Base-by-base conservation (phyloP, 2,329 filamentous ascomycete species). In the Colletotrichum camelliae region DNA sequence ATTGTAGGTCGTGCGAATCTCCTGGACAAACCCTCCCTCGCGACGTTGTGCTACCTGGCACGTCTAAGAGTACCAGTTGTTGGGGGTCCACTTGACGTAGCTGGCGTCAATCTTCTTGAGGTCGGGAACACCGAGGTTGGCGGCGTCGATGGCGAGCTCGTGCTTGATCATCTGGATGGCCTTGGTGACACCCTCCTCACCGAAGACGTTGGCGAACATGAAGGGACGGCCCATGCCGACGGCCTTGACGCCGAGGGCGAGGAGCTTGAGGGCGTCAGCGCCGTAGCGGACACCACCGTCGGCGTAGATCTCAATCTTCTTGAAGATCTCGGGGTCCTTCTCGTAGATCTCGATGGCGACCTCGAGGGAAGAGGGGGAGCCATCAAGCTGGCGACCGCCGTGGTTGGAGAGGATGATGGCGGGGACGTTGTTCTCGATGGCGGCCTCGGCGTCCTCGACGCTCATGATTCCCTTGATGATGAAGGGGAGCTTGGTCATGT, bases 191-290 rank as follows among this genome's bases (percentile, higher is more conserved):
- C 89, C 89, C 9, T 86, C 85, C 62, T 83, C 81, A 7, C 89
- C 89, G 76, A 86, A 91, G 61, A 89, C 80, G 81, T 90, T 91
- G 77, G 87, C 83, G 79, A 85, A 91, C 88, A 90, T 89, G 77
- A 88, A 86, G 12, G 88, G 86, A 1, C 89, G 81, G 18, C 89
- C 89, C 1, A 91, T 76, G 16, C 89, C 84, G 7, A 87, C 86
- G 15, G 85, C 85, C 77, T 83, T 84, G 70, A 86, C 86, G 12
- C 86, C 86, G 16, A 87, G 83, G 4, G 85, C 82, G n/a, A 88
- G 81, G 12, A 87, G 82, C 77, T 86, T 85, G n/a, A 88, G 80
- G 15, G 82, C 83, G 62, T 88, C 86, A 12, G 82, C 82, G 13
- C 86, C 87, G 71, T 86, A 86, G 61, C 87, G 84, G 24, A 88